Percentiles rank a stretch among this genome's conserved stretches.
Evolutionary conservation across 1,284 basidiomycete genomes (phyloP).

Genomic region (Leccinum pachyderme): DNA sequence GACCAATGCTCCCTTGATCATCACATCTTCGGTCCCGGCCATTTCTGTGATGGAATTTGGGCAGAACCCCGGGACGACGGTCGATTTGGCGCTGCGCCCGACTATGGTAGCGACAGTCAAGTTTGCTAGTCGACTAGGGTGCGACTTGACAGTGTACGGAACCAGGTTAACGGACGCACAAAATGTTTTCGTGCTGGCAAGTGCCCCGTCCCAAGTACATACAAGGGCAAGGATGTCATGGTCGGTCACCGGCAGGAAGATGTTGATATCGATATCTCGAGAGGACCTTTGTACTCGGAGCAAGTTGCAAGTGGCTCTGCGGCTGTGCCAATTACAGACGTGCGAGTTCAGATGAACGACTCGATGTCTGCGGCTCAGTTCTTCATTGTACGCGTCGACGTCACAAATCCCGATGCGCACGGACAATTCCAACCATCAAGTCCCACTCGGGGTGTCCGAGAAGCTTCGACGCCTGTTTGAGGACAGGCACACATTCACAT

Average conservation of each 20-base stretch:
- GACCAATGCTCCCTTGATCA: constrained; percentile 35
- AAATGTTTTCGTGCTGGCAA: constrained; percentile 33
- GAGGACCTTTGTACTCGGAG: not conserved
- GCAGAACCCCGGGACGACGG: constrained; percentile 11
- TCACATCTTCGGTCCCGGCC: constrained; percentile 39
- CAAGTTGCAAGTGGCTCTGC: not conserved
- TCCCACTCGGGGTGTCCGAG: not conserved
- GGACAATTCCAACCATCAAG: constrained; percentile 9
- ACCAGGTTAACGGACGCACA: constrained; percentile 29
- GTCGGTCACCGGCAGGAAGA: constrained; percentile 10
- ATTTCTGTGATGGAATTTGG: constrained; percentile 28
- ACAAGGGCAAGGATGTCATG: not conserved
- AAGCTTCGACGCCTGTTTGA: constrained; percentile 6
- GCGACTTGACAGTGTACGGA: constrained; percentile 31
- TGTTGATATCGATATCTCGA: not conserved
- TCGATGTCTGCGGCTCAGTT: constrained; percentile 3
- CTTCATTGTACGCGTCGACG: constrained; percentile 18
- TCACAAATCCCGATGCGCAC: constrained; percentile 16
- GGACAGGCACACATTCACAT: constrained; percentile 10
- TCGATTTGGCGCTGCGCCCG: constrained; percentile 32
- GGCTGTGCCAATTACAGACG: not conserved
- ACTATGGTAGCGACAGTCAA: constrained; percentile 13
- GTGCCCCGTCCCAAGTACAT: constrained; percentile 6
- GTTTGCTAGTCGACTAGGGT: constrained; percentile 22
- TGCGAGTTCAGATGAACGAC: constrained; percentile 15